Conservation (phyloP, 371 early-diverging fungal species). For the Parasitella parasitica region DNA sequence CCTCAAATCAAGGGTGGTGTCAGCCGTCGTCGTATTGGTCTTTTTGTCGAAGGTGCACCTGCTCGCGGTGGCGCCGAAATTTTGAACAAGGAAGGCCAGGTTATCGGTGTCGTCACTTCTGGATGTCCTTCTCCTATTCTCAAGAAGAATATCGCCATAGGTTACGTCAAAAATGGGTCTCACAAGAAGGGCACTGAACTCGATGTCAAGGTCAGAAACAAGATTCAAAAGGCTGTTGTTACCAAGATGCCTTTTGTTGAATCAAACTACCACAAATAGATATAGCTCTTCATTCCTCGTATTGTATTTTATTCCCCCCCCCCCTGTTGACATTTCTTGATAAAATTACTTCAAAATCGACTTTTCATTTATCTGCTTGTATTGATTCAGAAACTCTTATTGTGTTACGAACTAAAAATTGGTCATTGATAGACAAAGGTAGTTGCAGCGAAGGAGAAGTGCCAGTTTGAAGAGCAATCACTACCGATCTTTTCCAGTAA, state of each 20-base stretch:
- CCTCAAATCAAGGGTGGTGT: slow-evolving; percentile 86
- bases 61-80: slow-evolving; percentile 88
- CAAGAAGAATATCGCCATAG: slow-evolving; percentile 98
- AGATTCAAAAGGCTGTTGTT: slow-evolving; percentile 77
- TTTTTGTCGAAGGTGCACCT: slow-evolving; percentile 93
- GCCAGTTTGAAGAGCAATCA: too few species aligned
- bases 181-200: slow-evolving; percentile 89
- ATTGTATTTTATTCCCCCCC: background rate
- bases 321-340: background rate
- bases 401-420: background rate
- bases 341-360: background rate
- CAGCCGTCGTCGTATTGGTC: slow-evolving; percentile 82
- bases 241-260: slow-evolving; percentile 97
- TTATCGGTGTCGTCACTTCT: slow-evolving; percentile 82
- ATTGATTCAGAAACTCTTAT: background rate
- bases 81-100: slow-evolving; percentile 59
- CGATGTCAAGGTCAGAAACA: slow-evolving; percentile 87
- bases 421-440: background rate
- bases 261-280: slow-evolving; percentile 73
- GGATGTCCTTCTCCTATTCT: slow-evolving; percentile 93
- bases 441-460: too few species aligned
- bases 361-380: background rate
- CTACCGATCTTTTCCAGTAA: background rate
- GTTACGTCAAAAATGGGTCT: slow-evolving; percentile 83
- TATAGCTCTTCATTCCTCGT: background rate